Evolutionary conservation across 768 basidiomycete species (phyloP).

Genomic region (Thelephora ganbajun): DNA sequence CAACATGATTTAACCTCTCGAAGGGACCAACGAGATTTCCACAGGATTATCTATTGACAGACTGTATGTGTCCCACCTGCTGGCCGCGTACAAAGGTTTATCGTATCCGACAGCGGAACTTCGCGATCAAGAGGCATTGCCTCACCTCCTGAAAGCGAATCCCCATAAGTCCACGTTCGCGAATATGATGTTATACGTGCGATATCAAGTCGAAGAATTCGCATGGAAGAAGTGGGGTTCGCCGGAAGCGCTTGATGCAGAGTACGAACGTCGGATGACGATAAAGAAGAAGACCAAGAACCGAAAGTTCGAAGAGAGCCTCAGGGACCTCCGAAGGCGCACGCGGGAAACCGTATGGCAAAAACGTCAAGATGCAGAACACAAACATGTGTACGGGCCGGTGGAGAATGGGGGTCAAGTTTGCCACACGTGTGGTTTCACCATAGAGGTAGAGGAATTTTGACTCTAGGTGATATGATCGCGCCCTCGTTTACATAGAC

Average conservation of each 20-base stretch:
- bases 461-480: constrained; percentile 15
- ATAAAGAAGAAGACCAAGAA: constrained; percentile 87
- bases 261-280: constrained; percentile 63
- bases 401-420: constrained; percentile 51
- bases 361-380: constrained; percentile 72
- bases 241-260: constrained; percentile 77
- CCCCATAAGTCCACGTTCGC: constrained; percentile 91
- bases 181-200: constrained; percentile 98
- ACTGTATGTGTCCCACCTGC: constrained; percentile 38
- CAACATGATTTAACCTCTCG: background rate
- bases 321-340: constrained; percentile 69
- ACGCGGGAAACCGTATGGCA: constrained; percentile 90
- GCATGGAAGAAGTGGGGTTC: constrained; percentile 99
- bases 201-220: constrained; percentile 89
- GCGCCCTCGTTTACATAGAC: background rate
- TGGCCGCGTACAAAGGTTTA: background rate
- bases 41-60: constrained; percentile 90
- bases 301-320: constrained; percentile 86
- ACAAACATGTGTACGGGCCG: constrained; percentile 70
- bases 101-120: constrained; percentile 57
- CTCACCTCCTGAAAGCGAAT: constrained; percentile 88
- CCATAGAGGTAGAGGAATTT: constrained; percentile 77
- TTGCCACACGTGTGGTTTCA: constrained; percentile 85
- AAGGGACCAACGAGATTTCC: background rate
- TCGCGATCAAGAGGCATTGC: constrained; percentile 81